Evolutionary conservation across 164 flowering plant genomes (phyloP), one percentile per base, ranked within the genome.

Genomic region (Chimonanthus praecox): DNA sequence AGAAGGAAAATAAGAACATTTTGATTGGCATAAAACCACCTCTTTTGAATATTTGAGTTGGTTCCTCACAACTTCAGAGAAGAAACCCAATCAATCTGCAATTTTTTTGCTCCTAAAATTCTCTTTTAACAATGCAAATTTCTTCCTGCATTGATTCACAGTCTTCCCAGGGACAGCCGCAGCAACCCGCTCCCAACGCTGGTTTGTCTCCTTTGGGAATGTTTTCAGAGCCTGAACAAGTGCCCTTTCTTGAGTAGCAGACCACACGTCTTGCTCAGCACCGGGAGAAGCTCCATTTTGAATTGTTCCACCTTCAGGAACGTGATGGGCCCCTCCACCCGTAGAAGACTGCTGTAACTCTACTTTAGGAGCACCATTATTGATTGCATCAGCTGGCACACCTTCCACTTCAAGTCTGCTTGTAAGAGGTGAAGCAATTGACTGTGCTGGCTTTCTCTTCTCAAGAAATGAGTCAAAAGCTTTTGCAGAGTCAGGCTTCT

Each of bases 121-220:
- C 85, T 88, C 98, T 79, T 91, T 94, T 78, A 92, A 75, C 72
- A 70, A 72, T 8, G 90, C 76, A 81, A 94, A 88, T 65, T 94
- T 90, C 83, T 92, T 94, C 92, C 80, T 84, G 76, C 89, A 84
- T 73, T 86, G 89, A 69, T 70, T 84, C 78, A 84, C 73, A 18
- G 87, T 87, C 83, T 94, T 94, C 74, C 98, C 97, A 58, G 97
- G 98, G 72, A 94, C 94, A 13, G 98, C 94, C 44, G 98, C 82
- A 3, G 97, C 90, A 75, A 94, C 94, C 47, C 97, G 85, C 74
- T 94, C 97, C 98, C 89, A 86, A 3, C 89, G 83, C 78, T 86
- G 87, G 69, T 10, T 75, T 2, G 82, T 76, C 68, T 86, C 89
- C 82, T 86, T 86, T 1, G 87, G 89, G 72, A 86, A 84, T 13